Evolutionary conservation across 1,139 yeast species (phyloP).

Genomic region (Taphrina pruni): DNA sequence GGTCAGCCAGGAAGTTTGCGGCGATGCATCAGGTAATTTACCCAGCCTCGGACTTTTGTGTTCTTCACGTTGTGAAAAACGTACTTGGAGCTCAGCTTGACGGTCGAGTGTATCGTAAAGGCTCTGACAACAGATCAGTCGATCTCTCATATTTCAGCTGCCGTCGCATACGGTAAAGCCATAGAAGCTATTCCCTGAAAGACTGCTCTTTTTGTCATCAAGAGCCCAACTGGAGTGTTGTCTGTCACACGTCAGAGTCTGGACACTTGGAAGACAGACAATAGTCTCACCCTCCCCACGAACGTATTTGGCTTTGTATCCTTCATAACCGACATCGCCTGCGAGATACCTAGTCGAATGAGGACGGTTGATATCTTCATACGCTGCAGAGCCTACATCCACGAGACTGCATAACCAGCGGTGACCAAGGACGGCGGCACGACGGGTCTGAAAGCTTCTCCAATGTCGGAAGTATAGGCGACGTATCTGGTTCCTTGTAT

Average conservation of each 20-base stretch:
- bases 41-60: slow-evolving; percentile 40
- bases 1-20: slow-evolving; percentile 47
- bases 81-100: slow-evolving; percentile 65
- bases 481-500: slow-evolving; percentile 60
- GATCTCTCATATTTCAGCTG: neutral
- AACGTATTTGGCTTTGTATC: slow-evolving; percentile 61
- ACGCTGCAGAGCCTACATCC: slow-evolving; percentile 55
- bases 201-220: slow-evolving; percentile 67
- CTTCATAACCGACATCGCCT: slow-evolving; percentile 78
- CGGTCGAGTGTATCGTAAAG: slow-evolving; percentile 80
- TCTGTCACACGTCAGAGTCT: slow-evolving; percentile 6
- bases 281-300: slow-evolving; percentile 19
- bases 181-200: slow-evolving; percentile 83
- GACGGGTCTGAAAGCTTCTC: slow-evolving; percentile 87
- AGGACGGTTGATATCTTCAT: too few species aligned
- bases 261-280: neutral
- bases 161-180: slow-evolving; percentile 58
- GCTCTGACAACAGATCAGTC: slow-evolving; percentile 56
- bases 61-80: slow-evolving; percentile 47
- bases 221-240: slow-evolving; percentile 23
- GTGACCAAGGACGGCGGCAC: slow-evolving; percentile 72
- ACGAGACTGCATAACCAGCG: slow-evolving; percentile 73
- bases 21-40: neutral
- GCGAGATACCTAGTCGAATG: slow-evolving; percentile 57
- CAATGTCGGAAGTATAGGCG: slow-evolving; percentile 86